These are phyloP conservation scores for Penicillium egyptiacum DNA, from an alignment of 495 filamentous ascomycete genomes.

Conservation along the genomic window DNA sequence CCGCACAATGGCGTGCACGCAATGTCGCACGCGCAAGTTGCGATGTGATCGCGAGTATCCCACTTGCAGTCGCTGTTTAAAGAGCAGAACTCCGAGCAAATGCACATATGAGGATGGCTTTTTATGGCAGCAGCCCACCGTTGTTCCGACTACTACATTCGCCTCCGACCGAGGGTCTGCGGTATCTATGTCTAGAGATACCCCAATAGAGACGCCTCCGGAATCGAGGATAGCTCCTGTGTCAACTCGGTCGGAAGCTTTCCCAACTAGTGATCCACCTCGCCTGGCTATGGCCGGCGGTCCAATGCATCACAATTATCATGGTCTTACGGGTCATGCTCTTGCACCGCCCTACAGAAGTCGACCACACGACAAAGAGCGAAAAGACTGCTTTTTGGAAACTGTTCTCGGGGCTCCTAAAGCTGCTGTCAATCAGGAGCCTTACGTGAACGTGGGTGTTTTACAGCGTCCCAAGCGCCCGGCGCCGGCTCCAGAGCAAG, in stretches of 20 bases:
- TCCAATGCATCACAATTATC: constrained; percentile 6
- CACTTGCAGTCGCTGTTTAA: constrained; percentile 61
- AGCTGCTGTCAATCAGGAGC: constrained; percentile 42
- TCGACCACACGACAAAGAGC: constrained; percentile 24
- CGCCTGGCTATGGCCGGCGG: not conserved
- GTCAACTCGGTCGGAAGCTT: constrained; percentile 33
- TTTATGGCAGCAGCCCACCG: constrained; percentile 48
- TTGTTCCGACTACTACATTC: constrained; percentile 32
- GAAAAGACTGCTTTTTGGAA: constrained; percentile 42
- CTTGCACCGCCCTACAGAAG: constrained; percentile 10
- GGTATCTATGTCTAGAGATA: constrained; percentile 17
- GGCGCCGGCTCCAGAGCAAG: constrained; percentile 14
- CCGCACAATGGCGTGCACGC: constrained; percentile 45
- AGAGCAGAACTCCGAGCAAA: constrained; percentile 44
- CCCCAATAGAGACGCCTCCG: constrained; percentile 33
- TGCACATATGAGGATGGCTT: constrained; percentile 51
- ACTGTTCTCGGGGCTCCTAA: constrained; percentile 47
- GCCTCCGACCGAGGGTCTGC: constrained; percentile 33
- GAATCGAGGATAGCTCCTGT: constrained; percentile 36
- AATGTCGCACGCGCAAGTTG: constrained; percentile 67
- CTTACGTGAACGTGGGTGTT: constrained; percentile 34
- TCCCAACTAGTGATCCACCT: constrained; percentile 16
- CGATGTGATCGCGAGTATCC: constrained; percentile 68
- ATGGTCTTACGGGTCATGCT: constrained; percentile 18
- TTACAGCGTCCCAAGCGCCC: constrained; percentile 35